A percentile compares a stretch with the other conserved stretches of the same genome.
These are phyloP conservation scores for Zelonia costaricensis DNA, from an alignment of 208 protist species.

Conservation along the genomic window DNA sequence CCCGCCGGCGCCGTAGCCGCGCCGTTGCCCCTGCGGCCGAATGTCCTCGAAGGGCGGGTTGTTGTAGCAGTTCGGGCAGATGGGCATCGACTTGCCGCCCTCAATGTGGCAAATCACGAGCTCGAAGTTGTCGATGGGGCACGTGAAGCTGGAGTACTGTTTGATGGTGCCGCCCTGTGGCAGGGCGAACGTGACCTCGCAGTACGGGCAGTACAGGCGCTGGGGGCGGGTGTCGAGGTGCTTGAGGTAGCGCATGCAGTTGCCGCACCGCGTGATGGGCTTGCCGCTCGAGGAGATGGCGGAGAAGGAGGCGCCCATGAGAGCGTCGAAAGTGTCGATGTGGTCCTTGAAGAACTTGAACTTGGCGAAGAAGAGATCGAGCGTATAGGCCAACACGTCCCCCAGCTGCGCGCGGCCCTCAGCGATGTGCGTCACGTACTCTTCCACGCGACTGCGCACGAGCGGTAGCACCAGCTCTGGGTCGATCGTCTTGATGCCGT, in stretches of 20 bases:
- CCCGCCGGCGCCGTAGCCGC: neutral
- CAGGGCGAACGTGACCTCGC: constrained; percentile 91
- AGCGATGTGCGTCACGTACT: constrained; percentile 93
- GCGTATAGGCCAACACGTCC: constrained; percentile 79
- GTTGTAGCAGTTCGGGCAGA: constrained; percentile 96
- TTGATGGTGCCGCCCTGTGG: constrained; percentile 90
- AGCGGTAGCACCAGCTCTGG: constrained; percentile 92
- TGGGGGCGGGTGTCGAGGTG: constrained; percentile 83
- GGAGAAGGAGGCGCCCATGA: constrained; percentile 95
- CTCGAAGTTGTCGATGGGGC: constrained; percentile 94
- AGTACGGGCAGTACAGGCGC: constrained; percentile 93
- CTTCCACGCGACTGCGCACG: constrained; percentile 92
- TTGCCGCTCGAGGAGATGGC: constrained; percentile 76
- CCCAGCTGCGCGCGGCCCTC: constrained; percentile 82
- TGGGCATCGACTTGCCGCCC: constrained; percentile 85
- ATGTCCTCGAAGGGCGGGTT: constrained; percentile 92
- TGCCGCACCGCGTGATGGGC: constrained; percentile 90
- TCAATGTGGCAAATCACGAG: constrained; percentile 91
- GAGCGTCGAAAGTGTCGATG: constrained; percentile 92
- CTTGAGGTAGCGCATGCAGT: constrained; percentile 93
- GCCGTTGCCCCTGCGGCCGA: neutral
- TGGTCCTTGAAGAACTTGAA: constrained; percentile 92
- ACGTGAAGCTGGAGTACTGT: constrained; percentile 81
- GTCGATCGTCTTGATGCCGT: constrained; percentile 95
- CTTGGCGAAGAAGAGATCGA: constrained; percentile 88